Evolutionary conservation across 495 filamentous ascomycete species (phyloP).

Genomic region (Penicillium roqueforti): DNA sequence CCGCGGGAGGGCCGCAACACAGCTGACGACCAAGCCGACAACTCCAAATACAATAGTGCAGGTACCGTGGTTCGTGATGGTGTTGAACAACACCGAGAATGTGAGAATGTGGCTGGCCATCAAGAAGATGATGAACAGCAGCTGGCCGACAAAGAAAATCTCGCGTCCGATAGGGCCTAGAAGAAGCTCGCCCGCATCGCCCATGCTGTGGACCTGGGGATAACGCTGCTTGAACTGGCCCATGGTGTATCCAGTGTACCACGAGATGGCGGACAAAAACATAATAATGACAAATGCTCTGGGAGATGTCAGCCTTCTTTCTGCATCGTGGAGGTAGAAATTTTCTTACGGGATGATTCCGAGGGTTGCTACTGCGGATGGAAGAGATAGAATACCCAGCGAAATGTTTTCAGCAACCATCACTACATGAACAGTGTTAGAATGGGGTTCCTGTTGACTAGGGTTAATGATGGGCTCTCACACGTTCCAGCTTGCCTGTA

Average conservation of each 20-base stretch:
- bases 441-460: neutral
- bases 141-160: slow-evolving; percentile 53
- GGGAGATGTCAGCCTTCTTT: neutral
- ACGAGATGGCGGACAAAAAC: slow-evolving; percentile 50
- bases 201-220: slow-evolving; percentile 59
- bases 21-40: slow-evolving; percentile 54
- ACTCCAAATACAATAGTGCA: slow-evolving; percentile 64
- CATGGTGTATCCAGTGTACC: slow-evolving; percentile 63
- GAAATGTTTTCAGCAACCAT: slow-evolving; percentile 64
- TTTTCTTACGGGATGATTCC: slow-evolving; percentile 48
- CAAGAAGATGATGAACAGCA: slow-evolving; percentile 61
- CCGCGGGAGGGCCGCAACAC: slow-evolving; percentile 56
- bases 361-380: slow-evolving; percentile 50
- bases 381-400: slow-evolving; percentile 57
- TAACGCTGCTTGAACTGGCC: slow-evolving; percentile 63
- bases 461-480: slow-evolving; percentile 6
- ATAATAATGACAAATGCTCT: slow-evolving; percentile 27
- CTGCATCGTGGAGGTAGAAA: slow-evolving; percentile 15
- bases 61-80: slow-evolving; percentile 51
- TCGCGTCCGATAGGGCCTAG: slow-evolving; percentile 55
- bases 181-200: slow-evolving; percentile 59
- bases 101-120: slow-evolving; percentile 68
- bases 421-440: slow-evolving; percentile 23
- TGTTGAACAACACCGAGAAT: slow-evolving; percentile 62
- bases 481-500: slow-evolving; percentile 29